Percentiles rank a stretch among this genome's conserved stretches.
phyloP scores from a whole-genome alignment of 306 rosid genomes.

The Senna siamea region DNA sequence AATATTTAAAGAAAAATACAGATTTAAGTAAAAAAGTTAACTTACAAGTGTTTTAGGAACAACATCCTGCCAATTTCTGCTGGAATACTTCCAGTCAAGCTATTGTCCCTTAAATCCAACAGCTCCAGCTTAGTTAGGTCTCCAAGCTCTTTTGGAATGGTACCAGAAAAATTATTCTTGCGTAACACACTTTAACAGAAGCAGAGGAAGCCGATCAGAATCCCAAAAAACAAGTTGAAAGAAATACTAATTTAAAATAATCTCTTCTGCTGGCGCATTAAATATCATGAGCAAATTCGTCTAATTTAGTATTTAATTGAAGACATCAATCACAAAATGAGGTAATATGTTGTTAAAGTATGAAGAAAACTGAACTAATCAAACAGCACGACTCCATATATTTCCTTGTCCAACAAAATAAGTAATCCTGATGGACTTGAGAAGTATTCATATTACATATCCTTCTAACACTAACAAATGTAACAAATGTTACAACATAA shows the following conservation, averaged over 20 bases:
- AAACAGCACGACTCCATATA: neutral
- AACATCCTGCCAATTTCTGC: constrained; percentile 57
- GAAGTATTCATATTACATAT: neutral
- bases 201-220: constrained; percentile 34
- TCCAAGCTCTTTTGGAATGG: constrained; percentile 81
- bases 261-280: neutral
- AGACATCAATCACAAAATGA: neutral
- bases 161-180: constrained; percentile 74
- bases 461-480: neutral
- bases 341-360: neutral
- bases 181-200: constrained; percentile 59
- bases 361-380: neutral
- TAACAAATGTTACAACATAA: neutral
- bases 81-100: constrained; percentile 72
- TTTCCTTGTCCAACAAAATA: too few species aligned
- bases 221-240: constrained; percentile 3
- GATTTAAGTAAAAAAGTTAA: constrained; percentile 37
- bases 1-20: neutral
- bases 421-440: too few species aligned
- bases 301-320: neutral
- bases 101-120: constrained; percentile 86
- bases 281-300: neutral
- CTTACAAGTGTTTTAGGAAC: constrained; percentile 75
- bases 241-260: neutral
- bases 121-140: constrained; percentile 61